phyloP scores from a whole-genome alignment of 139 green algal species.

The Coccomyxa sp. region DNA sequence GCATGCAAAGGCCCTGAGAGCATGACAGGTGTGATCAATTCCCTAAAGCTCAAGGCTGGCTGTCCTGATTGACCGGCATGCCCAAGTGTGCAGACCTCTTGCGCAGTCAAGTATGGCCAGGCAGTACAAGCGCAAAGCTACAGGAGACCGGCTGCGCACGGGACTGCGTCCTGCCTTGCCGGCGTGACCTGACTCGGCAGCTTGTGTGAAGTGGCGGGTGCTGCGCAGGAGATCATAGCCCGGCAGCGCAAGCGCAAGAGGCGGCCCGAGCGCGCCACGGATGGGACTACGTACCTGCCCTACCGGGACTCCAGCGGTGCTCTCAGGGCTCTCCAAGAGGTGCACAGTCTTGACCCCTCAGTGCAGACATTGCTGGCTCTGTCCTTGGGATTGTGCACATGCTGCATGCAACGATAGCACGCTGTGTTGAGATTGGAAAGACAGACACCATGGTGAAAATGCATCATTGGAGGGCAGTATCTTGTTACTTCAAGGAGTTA shows the following conservation, averaged over 20 bases:
- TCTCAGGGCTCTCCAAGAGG: background rate
- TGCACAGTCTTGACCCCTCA: too few species aligned
- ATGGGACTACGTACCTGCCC: background rate
- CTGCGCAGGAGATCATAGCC: background rate
- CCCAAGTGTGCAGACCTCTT: background rate
- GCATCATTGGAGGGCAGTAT: background rate
- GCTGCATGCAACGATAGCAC: background rate
- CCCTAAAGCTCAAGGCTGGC: background rate
- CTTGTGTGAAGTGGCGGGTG: background rate
- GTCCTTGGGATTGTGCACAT: too few species aligned
- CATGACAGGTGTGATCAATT: too few species aligned
- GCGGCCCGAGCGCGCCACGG: conserved; percentile 1
- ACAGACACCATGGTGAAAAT: background rate
- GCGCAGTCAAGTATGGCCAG: background rate
- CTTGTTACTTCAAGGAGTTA: background rate
- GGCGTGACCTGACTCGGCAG: background rate
- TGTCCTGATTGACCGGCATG: background rate
- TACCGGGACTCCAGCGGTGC: background rate
- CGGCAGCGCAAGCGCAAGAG: background rate
- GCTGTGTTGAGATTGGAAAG: background rate
- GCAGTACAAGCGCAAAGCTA: background rate
- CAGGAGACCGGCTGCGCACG: too few species aligned
- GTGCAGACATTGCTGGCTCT: too few species aligned
- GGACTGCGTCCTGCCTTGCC: background rate
- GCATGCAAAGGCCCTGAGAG: too few species aligned